phyloP scores from a whole-genome alignment of 1,284 basidiomycete genomes.

The Athelia sp. region DNA sequence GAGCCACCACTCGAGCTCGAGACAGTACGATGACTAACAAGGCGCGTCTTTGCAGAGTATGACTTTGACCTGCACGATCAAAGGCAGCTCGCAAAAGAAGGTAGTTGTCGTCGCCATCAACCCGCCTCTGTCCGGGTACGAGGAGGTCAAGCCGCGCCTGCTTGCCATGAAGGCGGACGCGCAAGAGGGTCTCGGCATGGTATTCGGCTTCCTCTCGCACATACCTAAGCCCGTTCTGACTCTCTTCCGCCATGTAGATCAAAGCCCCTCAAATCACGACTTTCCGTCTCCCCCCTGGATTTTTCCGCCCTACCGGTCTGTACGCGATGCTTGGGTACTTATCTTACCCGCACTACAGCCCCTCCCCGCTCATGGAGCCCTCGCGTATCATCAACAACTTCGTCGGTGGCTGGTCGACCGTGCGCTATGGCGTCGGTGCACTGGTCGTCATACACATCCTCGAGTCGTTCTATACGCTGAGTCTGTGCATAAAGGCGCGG shows the following conservation, averaged over 20 bases:
- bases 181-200: slow-evolving; percentile 73
- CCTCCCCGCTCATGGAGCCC: slow-evolving; percentile 20
- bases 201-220: slow-evolving; percentile 23
- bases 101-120: slow-evolving; percentile 54
- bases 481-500: slow-evolving; percentile 50
- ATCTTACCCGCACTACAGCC: slow-evolving; percentile 24
- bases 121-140: slow-evolving; percentile 66
- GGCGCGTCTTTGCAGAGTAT: slow-evolving; percentile 46
- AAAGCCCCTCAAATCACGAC: slow-evolving; percentile 56
- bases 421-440: slow-evolving; percentile 17
- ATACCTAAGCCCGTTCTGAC: neutral
- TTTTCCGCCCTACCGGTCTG: slow-evolving; percentile 14
- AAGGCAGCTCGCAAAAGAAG: slow-evolving; percentile 37
- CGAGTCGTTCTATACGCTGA: slow-evolving; percentile 49
- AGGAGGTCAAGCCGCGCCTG: slow-evolving; percentile 74
- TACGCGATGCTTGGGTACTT: slow-evolving; percentile 34
- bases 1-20: slow-evolving; percentile 3
- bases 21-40: neutral
- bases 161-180: slow-evolving; percentile 70
- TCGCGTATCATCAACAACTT: slow-evolving; percentile 18
- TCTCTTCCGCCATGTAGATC: slow-evolving; percentile 33
- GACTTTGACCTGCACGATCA: slow-evolving; percentile 58
- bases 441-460: slow-evolving; percentile 34
- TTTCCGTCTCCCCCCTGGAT: slow-evolving; percentile 40
- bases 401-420: slow-evolving; percentile 13